Conservation (phyloP, 78 protist genomes). For the Creolimax fragrantissima region DNA sequence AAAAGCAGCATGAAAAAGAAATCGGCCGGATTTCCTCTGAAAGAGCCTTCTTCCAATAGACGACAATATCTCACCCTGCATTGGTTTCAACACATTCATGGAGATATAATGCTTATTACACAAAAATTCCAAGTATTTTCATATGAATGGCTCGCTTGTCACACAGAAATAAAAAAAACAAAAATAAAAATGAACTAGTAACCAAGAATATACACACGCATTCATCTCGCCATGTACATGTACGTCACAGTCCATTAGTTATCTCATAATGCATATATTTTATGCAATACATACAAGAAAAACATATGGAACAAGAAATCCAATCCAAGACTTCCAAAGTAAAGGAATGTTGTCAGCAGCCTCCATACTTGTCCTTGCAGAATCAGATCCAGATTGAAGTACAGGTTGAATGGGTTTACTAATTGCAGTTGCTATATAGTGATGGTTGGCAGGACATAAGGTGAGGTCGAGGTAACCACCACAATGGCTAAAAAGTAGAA, state of each 20-base stretch:
- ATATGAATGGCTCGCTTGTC: too few relatives aligned
- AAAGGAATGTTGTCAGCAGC: background rate
- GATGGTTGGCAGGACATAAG: too few relatives aligned
- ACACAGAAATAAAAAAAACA: too few relatives aligned
- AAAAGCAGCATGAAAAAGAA: constrained; percentile 23
- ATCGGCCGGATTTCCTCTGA: constrained; percentile 6
- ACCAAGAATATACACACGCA: too few relatives aligned
- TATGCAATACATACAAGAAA: background rate
- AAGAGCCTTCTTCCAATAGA: constrained; percentile 17
- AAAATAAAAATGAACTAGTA: too few relatives aligned
- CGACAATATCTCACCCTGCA: background rate
- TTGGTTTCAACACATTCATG: background rate
- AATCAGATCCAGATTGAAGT: background rate
- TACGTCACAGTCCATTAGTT: too few relatives aligned
- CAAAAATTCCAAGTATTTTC: too few relatives aligned
- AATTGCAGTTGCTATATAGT: background rate
- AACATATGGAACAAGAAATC: constrained; percentile 20
- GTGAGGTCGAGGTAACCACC: too few relatives aligned
- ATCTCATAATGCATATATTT: too few relatives aligned
- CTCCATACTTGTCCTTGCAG: constrained; percentile 8
- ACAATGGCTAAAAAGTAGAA: too few relatives aligned
- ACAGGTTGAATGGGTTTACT: background rate
- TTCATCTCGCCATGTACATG: too few relatives aligned
- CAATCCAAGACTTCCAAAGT: background rate
- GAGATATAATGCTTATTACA: too few relatives aligned